Percentiles rank a stretch among this genome's conserved stretches.
Conservation (phyloP, 371 early-diverging fungal species). For the Neoconidiobolus thromboides region DNA sequence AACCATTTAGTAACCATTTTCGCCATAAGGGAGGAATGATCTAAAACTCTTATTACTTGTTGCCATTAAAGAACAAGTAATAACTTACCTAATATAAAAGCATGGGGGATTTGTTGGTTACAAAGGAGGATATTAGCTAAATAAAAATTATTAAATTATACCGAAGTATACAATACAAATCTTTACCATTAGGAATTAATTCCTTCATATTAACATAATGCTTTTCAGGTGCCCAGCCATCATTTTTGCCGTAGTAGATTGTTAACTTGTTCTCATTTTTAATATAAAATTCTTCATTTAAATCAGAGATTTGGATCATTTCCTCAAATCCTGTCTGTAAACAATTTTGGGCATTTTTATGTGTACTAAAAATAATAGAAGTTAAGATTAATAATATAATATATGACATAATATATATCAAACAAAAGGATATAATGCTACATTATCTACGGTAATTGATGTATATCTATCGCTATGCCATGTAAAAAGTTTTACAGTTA, state of each 20-base stretch:
- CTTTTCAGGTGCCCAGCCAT: not conserved
- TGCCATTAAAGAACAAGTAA: not conserved
- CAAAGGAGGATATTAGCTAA: conserved; percentile 1
- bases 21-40: not conserved
- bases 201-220: not conserved
- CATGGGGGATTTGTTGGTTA: not conserved
- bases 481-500: not conserved
- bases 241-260: conserved; percentile 1
- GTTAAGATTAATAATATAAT: not conserved
- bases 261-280: conserved; percentile 1
- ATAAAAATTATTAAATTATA: not conserved
- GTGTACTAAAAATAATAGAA: not conserved
- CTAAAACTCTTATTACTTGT: not conserved
- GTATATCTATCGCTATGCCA: not conserved
- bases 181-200: not conserved
- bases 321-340: not conserved
- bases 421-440: conserved; percentile 5
- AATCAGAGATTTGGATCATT: not conserved
- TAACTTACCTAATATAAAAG: conserved; percentile 4
- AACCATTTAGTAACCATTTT: not conserved
- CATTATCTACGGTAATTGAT: not conserved
- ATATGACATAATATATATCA: not conserved
- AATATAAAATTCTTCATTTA: not conserved
- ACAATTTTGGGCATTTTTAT: not conserved
- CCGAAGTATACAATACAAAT: too few relatives aligned